Evolutionary conservation across 805 yeast genomes (phyloP), one percentile per base, ranked within the genome.

Genomic region (Brettanomyces sp.): DNA sequence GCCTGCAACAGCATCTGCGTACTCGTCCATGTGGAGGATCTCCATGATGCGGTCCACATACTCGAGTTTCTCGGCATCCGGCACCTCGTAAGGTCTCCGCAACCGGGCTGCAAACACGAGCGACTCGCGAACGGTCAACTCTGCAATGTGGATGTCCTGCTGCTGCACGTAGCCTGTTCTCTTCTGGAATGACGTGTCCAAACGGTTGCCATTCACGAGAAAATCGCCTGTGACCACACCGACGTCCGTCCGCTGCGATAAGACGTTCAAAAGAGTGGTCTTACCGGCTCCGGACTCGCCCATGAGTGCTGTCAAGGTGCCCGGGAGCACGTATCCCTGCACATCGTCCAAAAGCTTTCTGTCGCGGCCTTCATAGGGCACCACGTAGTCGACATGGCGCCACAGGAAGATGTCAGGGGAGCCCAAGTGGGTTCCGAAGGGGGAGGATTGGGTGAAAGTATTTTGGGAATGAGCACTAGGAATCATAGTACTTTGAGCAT

Each of bases 201-300:
- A 59, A 8, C 72, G 69, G 22, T 60, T 63, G 49, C 81, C 82
- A 53, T 77, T 74, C 21, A 77, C 78, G 47, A 76, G 57, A 73
- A 74, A 73, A 48, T 73, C 79, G 52, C 82, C 82, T n/a, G 80
- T 73, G 35, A 77, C 66, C 43, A 72, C 69, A 53, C 82, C 82
- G 45, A 69, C 62, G 41, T 72, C 70, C 43, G 68, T 64, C 56
- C 83, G 66, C 55, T 72, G 74, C 42, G 80, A 72, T 49, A 77
- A 60, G 37, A 73, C 72, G 53, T 77, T 77, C 50, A 77, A 65
- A 45, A 77, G 62, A 4, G 83, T 77, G 1, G 83, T 77, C 56
- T 77, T 77, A 56, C 83, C 83, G 13, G 83, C 82, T 52, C 83
- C 83, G 5, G 81, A 75, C 54, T 75, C 82, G 49, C 83, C 83